Evolutionary conservation across 176 grass and related monocot species (phyloP).

Genomic region (Musa schizocarpa): DNA sequence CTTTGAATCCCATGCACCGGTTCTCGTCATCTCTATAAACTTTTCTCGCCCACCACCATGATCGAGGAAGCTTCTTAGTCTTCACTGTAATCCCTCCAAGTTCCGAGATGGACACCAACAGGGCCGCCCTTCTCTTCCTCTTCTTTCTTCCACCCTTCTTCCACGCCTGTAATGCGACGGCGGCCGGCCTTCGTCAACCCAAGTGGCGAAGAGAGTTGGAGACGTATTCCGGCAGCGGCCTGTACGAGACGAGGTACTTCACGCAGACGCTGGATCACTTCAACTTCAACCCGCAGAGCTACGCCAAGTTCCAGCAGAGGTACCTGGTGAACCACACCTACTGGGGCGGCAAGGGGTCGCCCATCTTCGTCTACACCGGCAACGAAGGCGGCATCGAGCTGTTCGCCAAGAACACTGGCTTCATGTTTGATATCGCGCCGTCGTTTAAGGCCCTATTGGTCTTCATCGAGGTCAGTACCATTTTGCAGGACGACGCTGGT

Average conservation of each 20-base stretch:
- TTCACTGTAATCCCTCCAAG: too few relatives aligned
- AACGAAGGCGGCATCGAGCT: conserved; percentile 39
- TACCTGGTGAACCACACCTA: conserved; percentile 46
- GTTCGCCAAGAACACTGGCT: conserved; percentile 38
- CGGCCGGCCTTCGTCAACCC: background rate
- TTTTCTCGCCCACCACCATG: too few relatives aligned
- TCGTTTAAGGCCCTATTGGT: conserved; percentile 40
- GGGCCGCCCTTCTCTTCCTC: background rate
- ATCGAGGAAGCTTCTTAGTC: too few relatives aligned
- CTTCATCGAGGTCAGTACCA: conserved; percentile 43
- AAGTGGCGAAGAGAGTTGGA: background rate
- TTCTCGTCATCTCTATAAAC: too few relatives aligned
- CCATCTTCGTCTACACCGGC: conserved; percentile 46
- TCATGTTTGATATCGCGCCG: conserved; percentile 52
- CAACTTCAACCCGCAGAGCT: conserved; percentile 32
- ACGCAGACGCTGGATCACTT: conserved; percentile 59
- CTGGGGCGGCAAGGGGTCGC: conserved; percentile 34
- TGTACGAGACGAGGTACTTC: conserved; percentile 40
- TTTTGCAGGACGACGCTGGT: too few relatives aligned
- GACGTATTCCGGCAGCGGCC: background rate
- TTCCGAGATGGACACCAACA: background rate
- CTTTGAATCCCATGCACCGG: too few relatives aligned
- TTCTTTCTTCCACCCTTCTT: background rate
- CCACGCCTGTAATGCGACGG: background rate
- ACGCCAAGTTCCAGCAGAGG: conserved; percentile 41